Base-by-base conservation (phyloP, 2,329 filamentous ascomycete species). In the Arthroderma sp. region DNA sequence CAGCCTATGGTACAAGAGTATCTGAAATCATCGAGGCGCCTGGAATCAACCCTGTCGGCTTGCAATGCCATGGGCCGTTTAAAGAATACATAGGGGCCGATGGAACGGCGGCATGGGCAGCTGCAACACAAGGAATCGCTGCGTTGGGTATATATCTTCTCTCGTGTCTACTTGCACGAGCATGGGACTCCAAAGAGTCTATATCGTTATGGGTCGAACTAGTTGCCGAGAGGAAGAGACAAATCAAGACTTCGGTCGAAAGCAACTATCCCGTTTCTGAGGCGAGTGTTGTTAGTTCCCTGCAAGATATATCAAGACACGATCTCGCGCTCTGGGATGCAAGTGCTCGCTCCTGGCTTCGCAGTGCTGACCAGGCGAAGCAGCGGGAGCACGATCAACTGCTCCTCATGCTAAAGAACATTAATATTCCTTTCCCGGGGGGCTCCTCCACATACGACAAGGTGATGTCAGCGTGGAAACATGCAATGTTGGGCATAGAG, bases 291-390 rank as follows among this genome's bases (percentile, higher is more conserved):
- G 15, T 28, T 15, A 52, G 49, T 33, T 28, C 53, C 15, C 37
- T 38, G n/a, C 61, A 63, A 19, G 54, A 60, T 1, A 59, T 72
- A 31, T 57, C 56, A 1, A 56, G 66, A 37, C 56, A 62, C 0
- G 60, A 73, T 19, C 56, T 74, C 4, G 65, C 66, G 1, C 56
- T 62, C 2, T 75, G 71, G 72, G 72, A 74, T 62, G 66, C 68
- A 1, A 73, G 71, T 55, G 67, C 69, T 0, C 62, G 72, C 2
- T 59, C 72, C 0, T 75, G 72, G 73, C 60, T 74, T 1, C 59
- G 61, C 1, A 65, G 58, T 1, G 71, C 69, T 4, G 70, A 72
- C 52, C 35, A 57, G 4, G 64, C 61, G 13, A 71, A 61, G 58
- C 23, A 11, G 2, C 21, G 25, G 4, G 52, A 70, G 49, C 65